phyloP scores from a whole-genome alignment of 805 yeast genomes.

The Scheffersomyces ergatensis region DNA sequence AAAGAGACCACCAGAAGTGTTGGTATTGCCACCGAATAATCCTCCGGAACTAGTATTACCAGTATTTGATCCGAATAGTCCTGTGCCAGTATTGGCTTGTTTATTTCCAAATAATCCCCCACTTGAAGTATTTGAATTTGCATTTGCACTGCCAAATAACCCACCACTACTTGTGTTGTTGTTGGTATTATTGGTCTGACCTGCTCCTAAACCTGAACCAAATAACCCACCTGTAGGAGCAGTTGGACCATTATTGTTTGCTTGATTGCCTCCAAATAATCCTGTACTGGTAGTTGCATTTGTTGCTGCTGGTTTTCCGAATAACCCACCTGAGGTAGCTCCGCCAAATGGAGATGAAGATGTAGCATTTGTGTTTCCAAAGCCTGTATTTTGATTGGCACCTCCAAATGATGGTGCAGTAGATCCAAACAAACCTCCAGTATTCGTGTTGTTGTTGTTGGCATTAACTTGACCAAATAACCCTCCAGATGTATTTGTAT shows the following conservation, averaged over 20 bases:
- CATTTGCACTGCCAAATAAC: conserved; percentile 13
- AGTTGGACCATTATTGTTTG: conserved; percentile 4
- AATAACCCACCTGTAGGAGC: neutral
- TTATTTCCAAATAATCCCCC: conserved; percentile 20
- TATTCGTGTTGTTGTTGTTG: conserved; percentile 9
- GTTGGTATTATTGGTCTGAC: too few relatives aligned
- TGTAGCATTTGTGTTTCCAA: conserved; percentile 3
- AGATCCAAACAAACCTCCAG: conserved; percentile 18
- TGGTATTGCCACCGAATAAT: conserved; percentile 7
- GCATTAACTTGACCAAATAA: conserved; percentile 11
- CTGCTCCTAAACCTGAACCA: conserved; percentile 1
- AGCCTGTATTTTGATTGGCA: conserved; percentile 4
- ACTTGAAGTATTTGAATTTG: conserved; percentile 19
- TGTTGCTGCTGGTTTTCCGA: conserved; percentile 7
- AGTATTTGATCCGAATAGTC: conserved; percentile 8
- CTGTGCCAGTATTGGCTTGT: conserved; percentile 7
- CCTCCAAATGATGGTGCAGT: conserved; percentile 4
- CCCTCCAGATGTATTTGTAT: conserved; percentile 11
- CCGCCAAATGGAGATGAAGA: too few relatives aligned
- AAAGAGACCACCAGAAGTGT: conserved; percentile 31
- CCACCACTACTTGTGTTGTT: conserved; percentile 8
- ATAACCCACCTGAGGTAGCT: conserved; percentile 13
- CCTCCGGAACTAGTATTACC: conserved; percentile 9
- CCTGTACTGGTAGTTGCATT: conserved; percentile 6
- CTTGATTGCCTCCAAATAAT: conserved; percentile 5